Percentiles rank a stretch among this genome's conserved stretches.
These are phyloP conservation scores for Aspergillus glaucus DNA, from an alignment of 2,329 filamentous ascomycete genomes.

Conservation along the genomic window DNA sequence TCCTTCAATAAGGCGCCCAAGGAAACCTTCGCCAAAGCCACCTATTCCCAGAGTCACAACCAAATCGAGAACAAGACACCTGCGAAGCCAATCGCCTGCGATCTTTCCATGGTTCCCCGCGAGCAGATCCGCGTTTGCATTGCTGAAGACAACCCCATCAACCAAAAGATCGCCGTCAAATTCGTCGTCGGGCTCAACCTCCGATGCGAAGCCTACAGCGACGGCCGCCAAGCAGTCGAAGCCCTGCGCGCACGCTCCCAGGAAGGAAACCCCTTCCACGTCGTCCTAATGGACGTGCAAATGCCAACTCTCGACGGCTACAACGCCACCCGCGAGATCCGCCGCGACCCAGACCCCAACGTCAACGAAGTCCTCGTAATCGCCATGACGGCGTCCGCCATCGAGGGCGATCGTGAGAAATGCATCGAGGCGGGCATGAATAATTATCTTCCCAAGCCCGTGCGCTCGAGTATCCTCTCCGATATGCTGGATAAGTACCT, in stretches of 20 bases:
- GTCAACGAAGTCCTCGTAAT: slow-evolving; percentile 86
- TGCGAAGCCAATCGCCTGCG: slow-evolving; percentile 47
- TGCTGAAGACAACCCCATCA: slow-evolving; percentile 91
- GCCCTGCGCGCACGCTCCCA: slow-evolving; percentile 67
- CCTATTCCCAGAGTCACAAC: slow-evolving; percentile 46
- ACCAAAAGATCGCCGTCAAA: slow-evolving; percentile 87
- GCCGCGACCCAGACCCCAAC: slow-evolving; percentile 66
- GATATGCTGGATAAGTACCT: slow-evolving; percentile 70
- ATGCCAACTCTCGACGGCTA: slow-evolving; percentile 94
- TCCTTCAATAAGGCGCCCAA: slow-evolving; percentile 74
- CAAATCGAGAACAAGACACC: slow-evolving; percentile 37
- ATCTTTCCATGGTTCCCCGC: slow-evolving; percentile 67
- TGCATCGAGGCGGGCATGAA: slow-evolving; percentile 97
- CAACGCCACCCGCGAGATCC: slow-evolving; percentile 77
- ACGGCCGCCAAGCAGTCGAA: slow-evolving; percentile 81
- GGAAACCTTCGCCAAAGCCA: slow-evolving; percentile 50
- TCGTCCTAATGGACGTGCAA: slow-evolving; percentile 92
- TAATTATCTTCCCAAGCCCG: slow-evolving; percentile 91
- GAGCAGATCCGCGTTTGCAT: slow-evolving; percentile 82
- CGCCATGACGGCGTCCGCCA: slow-evolving; percentile 93
- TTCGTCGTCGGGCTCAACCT: slow-evolving; percentile 84
- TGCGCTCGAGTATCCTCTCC: slow-evolving; percentile 80
- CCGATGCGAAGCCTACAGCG: slow-evolving; percentile 79
- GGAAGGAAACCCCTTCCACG: slow-evolving; percentile 72
- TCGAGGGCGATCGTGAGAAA: slow-evolving; percentile 90